Percentiles rank a stretch among this genome's conserved stretches.
Conservation (phyloP, 2,329 filamentous ascomycete species). For the Ceratocystis cubensis region DNA sequence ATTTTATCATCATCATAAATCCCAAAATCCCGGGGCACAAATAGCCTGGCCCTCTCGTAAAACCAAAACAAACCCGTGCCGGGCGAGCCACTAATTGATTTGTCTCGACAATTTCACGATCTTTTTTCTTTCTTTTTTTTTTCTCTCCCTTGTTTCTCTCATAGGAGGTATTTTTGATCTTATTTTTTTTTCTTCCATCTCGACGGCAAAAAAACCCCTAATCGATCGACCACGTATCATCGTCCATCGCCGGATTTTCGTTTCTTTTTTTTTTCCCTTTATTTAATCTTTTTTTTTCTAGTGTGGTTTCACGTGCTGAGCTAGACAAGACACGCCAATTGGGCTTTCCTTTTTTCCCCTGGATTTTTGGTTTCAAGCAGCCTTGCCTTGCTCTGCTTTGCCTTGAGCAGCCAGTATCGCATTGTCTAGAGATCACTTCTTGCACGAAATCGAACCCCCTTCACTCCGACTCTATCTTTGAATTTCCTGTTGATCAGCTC, state of each 20-base stretch:
- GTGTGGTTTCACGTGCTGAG: slow-evolving; percentile 1
- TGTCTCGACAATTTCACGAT: slow-evolving; percentile 1
- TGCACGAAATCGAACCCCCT: background rate
- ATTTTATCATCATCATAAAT: background rate
- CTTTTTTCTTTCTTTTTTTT: slow-evolving; percentile 15
- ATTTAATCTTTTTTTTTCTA: slow-evolving; percentile 21
- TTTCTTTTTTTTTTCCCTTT: slow-evolving; percentile 21
- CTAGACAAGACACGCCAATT: background rate
- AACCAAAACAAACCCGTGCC: background rate
- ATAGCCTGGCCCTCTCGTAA: background rate
- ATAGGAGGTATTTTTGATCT: slow-evolving; percentile 11
- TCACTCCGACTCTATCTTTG: background rate
- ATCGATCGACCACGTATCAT: background rate
- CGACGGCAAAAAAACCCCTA: background rate
- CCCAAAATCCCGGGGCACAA: background rate
- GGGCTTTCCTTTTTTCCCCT: slow-evolving; percentile 2
- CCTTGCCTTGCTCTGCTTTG: too few relatives aligned
- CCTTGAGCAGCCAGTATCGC: background rate
- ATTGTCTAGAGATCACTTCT: background rate
- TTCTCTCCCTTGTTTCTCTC: slow-evolving; percentile 17
- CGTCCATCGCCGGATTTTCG: background rate
- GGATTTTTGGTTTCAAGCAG: slow-evolving; percentile 9
- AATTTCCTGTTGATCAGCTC: too few relatives aligned
- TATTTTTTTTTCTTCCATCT: slow-evolving; percentile 21
- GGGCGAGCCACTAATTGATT: background rate